These are phyloP conservation scores for Neophaeococcomyces aloes DNA, from an alignment of 2,329 filamentous ascomycete species.

Conservation along the genomic window DNA sequence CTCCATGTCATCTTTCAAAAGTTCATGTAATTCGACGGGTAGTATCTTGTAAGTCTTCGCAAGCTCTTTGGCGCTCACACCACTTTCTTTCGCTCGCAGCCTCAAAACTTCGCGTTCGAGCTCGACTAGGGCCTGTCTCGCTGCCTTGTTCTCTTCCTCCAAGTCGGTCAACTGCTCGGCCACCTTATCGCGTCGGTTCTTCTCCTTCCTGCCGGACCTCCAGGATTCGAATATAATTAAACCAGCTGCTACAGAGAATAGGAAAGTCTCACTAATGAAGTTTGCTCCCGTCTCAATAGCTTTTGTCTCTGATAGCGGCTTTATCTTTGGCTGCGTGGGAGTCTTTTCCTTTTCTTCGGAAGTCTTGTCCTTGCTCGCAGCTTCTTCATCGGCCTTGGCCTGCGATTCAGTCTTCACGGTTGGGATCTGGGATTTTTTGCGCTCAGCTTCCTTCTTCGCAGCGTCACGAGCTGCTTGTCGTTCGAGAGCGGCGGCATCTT, in stretches of 20 bases:
- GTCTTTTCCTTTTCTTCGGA: constrained; percentile 35
- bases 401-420: constrained; percentile 55
- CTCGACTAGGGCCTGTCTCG: constrained; percentile 31
- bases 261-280: constrained; percentile 57
- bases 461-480: constrained; percentile 38
- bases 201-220: constrained; percentile 52
- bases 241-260: constrained; percentile 53
- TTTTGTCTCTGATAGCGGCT: constrained; percentile 55
- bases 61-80: constrained; percentile 11
- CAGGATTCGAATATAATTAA: constrained; percentile 54
- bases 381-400: constrained; percentile 45
- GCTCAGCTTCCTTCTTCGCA: constrained; percentile 43
- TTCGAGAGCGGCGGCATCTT: constrained; percentile 46
- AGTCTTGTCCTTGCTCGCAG: constrained; percentile 34
- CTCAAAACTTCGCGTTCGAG: constrained; percentile 38
- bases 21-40: constrained; percentile 32
- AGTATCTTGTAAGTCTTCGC: constrained; percentile 28
- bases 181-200: constrained; percentile 49
- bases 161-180: constrained; percentile 48
- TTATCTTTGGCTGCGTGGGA: constrained; percentile 44
- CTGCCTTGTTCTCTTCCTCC: constrained; percentile 39
- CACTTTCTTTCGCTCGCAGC: constrained; percentile 29
- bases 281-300: constrained; percentile 60
- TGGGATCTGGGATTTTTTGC: constrained; percentile 43
- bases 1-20: constrained; percentile 24